Evolutionary conservation across 305 asterid species (phyloP), one percentile per base, ranked within the genome.

Genomic region (Fraxinus latifolia): DNA sequence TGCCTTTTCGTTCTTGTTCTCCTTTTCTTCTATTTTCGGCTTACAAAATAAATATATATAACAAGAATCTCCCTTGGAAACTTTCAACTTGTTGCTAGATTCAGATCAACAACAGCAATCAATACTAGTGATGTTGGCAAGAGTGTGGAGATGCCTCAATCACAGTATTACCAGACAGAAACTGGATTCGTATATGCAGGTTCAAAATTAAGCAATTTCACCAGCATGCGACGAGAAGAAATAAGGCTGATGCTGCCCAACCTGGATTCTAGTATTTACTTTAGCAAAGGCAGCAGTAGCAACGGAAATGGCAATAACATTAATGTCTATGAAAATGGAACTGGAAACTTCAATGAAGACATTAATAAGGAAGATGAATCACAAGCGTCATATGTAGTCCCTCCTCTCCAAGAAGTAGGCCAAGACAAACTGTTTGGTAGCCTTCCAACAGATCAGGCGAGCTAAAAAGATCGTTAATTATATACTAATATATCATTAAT

Each of bases 381-480:
- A 2, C 50, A 65, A 3, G 80, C 67, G 31, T 53, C 60, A 7
- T 76, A 47, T 72, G 37, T 34, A 62, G 77, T 65, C 58, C 80
- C 31, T 32, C 86, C 76, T 34, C 79, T 9, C 11, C 9, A 74
- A 36, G 85, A 73, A 33, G 78, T 76, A 27, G 12, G 1, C n/a
- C 79, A 31, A n/a, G 76, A 53, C 3, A 53, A 73, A n/a, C 47
- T 29, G 33, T 53, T 31, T 33, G 68, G 70, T 50, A 29, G 77
- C 74, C 33, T 32, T 71, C 83, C 72, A 21, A 27, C 17, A 0
- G 73, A 84, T 27, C 74, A 68, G 89, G 92, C 86, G 58, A 84
- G 73, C 9, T 2, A 2, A 14, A 7, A 65, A 7, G 47, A n/a
- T 19, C 1, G 15, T 55, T 77, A 50, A 7, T 47, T 11, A 4